Evolutionary conservation across 2,329 filamentous ascomycete genomes (phyloP).

Genomic region (Penicillium verrucosum): DNA sequence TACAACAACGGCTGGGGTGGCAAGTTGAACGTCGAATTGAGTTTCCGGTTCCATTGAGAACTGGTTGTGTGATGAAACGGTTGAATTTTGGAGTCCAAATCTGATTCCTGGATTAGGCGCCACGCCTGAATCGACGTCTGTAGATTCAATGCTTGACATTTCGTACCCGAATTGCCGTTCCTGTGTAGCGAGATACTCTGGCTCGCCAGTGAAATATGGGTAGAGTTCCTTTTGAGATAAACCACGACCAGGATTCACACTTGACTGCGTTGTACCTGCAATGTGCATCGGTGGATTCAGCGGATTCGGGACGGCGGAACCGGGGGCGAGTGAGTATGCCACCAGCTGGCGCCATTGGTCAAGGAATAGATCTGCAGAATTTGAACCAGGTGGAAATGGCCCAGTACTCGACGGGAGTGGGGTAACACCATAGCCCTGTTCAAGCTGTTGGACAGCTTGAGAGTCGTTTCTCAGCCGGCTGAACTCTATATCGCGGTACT

Average conservation of each 20-base stretch:
- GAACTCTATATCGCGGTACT: constrained; percentile 35
- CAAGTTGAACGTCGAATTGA: neutral
- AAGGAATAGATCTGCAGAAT: constrained; percentile 20
- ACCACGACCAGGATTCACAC: neutral
- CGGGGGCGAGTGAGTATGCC: neutral
- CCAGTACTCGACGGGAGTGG: constrained; percentile 29
- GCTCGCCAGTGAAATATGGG: neutral
- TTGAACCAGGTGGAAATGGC: constrained; percentile 18
- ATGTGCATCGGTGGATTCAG: neutral
- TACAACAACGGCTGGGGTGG: neutral
- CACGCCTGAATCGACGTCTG: neutral
- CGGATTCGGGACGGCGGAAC: rapidly evolving
- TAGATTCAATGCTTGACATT: neutral
- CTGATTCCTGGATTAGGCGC: neutral
- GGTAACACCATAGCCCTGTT: constrained; percentile 2
- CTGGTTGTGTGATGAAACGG: neutral
- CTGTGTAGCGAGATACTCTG: neutral
- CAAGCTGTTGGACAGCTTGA: constrained; percentile 16
- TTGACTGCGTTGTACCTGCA: neutral
- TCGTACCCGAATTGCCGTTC: neutral
- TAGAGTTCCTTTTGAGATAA: neutral
- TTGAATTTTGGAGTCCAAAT: neutral
- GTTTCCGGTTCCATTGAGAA: neutral
- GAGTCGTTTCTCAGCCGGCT: constrained; percentile 28
- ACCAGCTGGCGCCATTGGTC: constrained; percentile 33